Evolutionary conservation across 2,329 filamentous ascomycete genomes (phyloP), one percentile per base, ranked within the genome.

Genomic region (Cadophora luteo-olivacea): DNA sequence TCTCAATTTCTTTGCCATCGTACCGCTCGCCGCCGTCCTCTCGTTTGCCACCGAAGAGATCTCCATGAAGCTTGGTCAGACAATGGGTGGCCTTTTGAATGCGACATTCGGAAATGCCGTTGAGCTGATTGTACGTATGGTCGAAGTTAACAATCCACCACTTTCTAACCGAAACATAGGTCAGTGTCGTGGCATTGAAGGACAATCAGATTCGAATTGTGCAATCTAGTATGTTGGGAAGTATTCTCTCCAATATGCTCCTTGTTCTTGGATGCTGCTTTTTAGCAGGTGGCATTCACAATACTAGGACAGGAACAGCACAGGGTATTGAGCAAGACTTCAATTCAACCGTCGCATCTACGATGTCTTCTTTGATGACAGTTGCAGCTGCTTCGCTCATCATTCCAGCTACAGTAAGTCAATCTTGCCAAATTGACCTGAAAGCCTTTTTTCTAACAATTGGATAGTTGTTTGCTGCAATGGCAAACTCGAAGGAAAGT

Each of bases 141-240:
- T 24, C 25, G 6, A n/a, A 24, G n/a, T 16, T 7, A 25, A 14
- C 41, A 11, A 36, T 32, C 11, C 19, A 19, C 19, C 6, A 22
- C 45, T 8, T 64, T 32, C 70, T 72, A 67, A 70, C 66, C 29
- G 38, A 58, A 41, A 6, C 67, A 9, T 77, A 95, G 92, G 92
- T 97, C 78, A 97, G 93, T 79, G 95, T 98, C 74, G 91, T 98
- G 72, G 96, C 96, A 22, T 86, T 99, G 57, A 88, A 85, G 73
- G 89, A 96, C 75, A 89, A 89, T 71, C 92, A 98, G 81, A 97
- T 97, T 77, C 90, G 95, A 75, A 94, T 98, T 72, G 95, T 98
- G n/a, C 96, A 98, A 82, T 92, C 95, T 24, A 97, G 93, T 72
- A 98, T 98, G 94, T 89, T 98, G 41, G 95, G 96, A 60, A 97